Conservation (phyloP, 2,329 filamentous ascomycete species). For the Juglanconis juglandina region DNA sequence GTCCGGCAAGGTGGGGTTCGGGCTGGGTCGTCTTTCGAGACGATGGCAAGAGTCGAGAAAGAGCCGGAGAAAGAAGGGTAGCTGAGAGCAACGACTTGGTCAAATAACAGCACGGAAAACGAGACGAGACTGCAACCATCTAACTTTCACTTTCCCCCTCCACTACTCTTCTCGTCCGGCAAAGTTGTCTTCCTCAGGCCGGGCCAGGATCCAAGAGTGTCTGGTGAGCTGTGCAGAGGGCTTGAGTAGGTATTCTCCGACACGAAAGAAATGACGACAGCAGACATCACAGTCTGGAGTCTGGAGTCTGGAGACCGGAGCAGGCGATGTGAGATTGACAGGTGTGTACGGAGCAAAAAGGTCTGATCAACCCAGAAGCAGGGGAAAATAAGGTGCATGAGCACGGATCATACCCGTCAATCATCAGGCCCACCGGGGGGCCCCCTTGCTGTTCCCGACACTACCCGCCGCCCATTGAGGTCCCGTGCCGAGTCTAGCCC, state of each 20-base stretch:
- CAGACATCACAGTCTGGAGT: background rate
- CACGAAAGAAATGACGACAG: background rate
- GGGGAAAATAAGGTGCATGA: background rate
- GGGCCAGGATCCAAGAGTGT: background rate
- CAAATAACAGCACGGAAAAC: background rate
- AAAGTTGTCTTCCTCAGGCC: background rate
- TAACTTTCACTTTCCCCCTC: conserved; percentile 6
- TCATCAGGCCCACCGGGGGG: background rate
- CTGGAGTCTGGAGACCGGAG: background rate
- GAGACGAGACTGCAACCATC: conserved; percentile 3
- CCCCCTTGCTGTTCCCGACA: background rate
- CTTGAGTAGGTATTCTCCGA: background rate
- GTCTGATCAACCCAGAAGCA: background rate
- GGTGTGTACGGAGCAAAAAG: background rate
- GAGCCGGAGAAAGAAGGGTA: background rate
- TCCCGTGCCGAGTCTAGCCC: background rate
- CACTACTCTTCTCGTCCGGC: conserved; percentile 2
- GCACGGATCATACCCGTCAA: background rate
- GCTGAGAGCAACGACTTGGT: background rate
- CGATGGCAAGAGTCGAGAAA: background rate
- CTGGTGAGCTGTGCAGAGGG: background rate
- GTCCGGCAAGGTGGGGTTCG: background rate
- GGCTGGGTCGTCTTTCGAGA: too few species aligned
- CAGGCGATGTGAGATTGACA: background rate
- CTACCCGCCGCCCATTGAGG: background rate